Percentiles rank a stretch among this genome's conserved stretches.
phyloP scores from a whole-genome alignment of 129 eudicot genomes.

The Deinandra increscens region DNA sequence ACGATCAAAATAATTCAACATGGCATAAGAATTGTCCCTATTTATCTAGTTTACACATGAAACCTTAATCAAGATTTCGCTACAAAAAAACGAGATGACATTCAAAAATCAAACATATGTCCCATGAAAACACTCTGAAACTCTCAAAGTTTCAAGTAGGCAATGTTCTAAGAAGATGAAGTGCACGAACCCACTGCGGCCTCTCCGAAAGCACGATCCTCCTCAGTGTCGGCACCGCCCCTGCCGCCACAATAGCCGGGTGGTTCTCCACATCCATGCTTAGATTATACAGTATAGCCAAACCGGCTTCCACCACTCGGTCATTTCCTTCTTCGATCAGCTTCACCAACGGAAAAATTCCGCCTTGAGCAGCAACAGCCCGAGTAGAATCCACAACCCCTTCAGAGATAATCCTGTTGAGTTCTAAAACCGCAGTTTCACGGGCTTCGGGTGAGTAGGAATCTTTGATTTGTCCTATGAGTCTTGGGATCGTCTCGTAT shows the following conservation, averaged over 20 bases:
- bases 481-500: slow-evolving; percentile 72
- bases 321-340: slow-evolving; percentile 60
- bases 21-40: too few relatives aligned
- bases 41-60: not conserved
- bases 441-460: slow-evolving; percentile 43
- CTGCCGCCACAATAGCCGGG: slow-evolving; percentile 68
- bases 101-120: slow-evolving; percentile 11
- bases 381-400: slow-evolving; percentile 59
- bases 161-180: slow-evolving; percentile 64
- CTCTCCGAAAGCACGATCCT: slow-evolving; percentile 56
- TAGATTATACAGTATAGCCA: slow-evolving; percentile 61
- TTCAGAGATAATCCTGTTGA: slow-evolving; percentile 63
- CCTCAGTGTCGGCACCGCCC: slow-evolving; percentile 62
- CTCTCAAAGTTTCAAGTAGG: slow-evolving; percentile 45
- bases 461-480: slow-evolving; percentile 48
- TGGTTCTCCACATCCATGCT: slow-evolving; percentile 86
- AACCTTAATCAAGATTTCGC: not conserved
- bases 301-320: slow-evolving; percentile 62
- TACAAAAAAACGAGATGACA: slow-evolving; percentile 16
- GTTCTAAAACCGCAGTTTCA: slow-evolving; percentile 71
- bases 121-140: slow-evolving; percentile 14
- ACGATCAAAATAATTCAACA: too few relatives aligned
- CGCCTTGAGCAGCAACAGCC: slow-evolving; percentile 61
- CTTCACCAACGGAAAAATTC: slow-evolving; percentile 70
- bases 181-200: slow-evolving; percentile 72